Evolutionary conservation across 176 grass and related monocot species (phyloP).

Genomic region (Oryza coarctata): DNA sequence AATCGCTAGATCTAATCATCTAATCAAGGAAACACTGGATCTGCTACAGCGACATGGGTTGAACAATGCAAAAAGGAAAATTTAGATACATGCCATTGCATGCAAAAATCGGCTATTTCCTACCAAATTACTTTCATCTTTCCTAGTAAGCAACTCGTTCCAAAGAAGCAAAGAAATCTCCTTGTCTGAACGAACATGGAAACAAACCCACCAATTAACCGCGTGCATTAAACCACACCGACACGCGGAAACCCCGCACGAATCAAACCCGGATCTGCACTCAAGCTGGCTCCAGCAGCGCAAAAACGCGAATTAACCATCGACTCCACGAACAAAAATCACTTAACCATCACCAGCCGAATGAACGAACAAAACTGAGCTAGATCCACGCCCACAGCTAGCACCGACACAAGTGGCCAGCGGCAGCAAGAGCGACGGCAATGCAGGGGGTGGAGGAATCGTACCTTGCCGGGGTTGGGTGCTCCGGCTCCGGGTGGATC

Average conservation of each 20-base stretch:
- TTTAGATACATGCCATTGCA: background rate
- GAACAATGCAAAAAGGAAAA: background rate
- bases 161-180: background rate
- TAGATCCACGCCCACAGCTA: constrained; percentile 12
- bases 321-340: background rate
- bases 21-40: constrained; percentile 31
- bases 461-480: constrained; percentile 38
- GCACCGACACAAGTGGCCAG: background rate
- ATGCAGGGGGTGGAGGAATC: constrained; percentile 29
- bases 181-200: constrained; percentile 9
- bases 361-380: background rate
- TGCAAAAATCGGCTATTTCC: background rate
- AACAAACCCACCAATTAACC: constrained; percentile 10
- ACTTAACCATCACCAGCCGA: background rate
- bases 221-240: constrained; percentile 16
- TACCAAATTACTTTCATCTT: background rate
- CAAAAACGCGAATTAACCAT: background rate
- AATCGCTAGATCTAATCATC: constrained; percentile 46
- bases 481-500: constrained; percentile 30
- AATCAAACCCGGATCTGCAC: constrained; percentile 29
- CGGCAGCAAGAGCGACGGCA: background rate
- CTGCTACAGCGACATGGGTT: constrained; percentile 2
- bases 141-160: constrained; percentile 8
- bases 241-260: background rate
- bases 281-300: constrained; percentile 14